Evolutionary conservation across 495 filamentous ascomycete species (phyloP).

Genomic region (Lasiosphaeria hispida): DNA sequence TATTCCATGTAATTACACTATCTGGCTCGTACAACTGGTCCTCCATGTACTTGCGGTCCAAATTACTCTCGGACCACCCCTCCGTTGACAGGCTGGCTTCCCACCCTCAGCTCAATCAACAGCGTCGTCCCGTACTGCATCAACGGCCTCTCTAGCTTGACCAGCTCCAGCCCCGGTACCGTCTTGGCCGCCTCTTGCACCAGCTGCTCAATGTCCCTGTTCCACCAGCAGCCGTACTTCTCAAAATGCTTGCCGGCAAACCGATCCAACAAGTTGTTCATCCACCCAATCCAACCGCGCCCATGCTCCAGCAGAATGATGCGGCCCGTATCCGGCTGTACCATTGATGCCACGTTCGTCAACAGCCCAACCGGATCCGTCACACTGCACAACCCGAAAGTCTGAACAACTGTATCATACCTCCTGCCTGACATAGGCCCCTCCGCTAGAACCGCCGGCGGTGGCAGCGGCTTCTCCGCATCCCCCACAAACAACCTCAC

Average conservation of each 20-base stretch:
- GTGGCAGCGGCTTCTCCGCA: slow-evolving; percentile 32
- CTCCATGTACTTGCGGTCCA: neutral
- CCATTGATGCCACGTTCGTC: slow-evolving; percentile 49
- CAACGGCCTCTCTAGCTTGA: slow-evolving; percentile 60
- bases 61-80: neutral
- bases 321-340: slow-evolving; percentile 58
- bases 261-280: slow-evolving; percentile 77
- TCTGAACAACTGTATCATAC: slow-evolving; percentile 88
- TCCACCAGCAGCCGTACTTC: slow-evolving; percentile 95
- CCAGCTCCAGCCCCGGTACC: slow-evolving; percentile 78
- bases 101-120: slow-evolving; percentile 44
- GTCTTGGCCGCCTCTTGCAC: slow-evolving; percentile 48
- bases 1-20: too few species aligned
- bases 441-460: slow-evolving; percentile 2
- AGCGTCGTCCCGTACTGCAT: slow-evolving; percentile 67
- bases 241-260: slow-evolving; percentile 74
- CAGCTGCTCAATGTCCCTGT: slow-evolving; percentile 81
- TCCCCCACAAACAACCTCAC: slow-evolving; percentile 42
- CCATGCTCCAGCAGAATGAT: slow-evolving; percentile 94
- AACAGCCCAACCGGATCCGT: slow-evolving; percentile 68
- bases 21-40: neutral
- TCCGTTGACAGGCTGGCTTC: slow-evolving; percentile 2
- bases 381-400: slow-evolving; percentile 90
- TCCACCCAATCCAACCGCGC: slow-evolving; percentile 67
- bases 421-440: slow-evolving; percentile 15